Percentiles rank a stretch among this genome's conserved stretches.
These are phyloP conservation scores for Xylaria sp. DNA, from an alignment of 2,329 filamentous ascomycete species.

Conservation along the genomic window DNA sequence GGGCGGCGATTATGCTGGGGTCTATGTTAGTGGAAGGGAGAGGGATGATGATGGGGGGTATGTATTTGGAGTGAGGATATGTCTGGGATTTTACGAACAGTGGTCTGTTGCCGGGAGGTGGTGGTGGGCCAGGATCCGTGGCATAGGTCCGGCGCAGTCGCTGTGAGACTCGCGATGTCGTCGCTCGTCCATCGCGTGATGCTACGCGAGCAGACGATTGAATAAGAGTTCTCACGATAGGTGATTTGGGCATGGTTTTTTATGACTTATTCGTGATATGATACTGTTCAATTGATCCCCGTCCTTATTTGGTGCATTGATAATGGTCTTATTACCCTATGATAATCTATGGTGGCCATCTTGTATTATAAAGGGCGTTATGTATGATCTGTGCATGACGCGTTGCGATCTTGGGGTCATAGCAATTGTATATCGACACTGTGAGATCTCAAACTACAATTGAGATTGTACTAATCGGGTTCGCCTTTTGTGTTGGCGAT, in stretches of 20 bases:
- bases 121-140: constrained; percentile 11
- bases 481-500: background rate
- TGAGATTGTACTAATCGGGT: constrained; percentile 1
- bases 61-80: background rate
- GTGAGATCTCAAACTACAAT: constrained; percentile 7
- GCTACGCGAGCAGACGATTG: constrained; percentile 8
- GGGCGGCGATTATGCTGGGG: constrained; percentile 34
- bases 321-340: background rate
- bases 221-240: constrained; percentile 18
- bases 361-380: background rate
- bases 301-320: background rate
- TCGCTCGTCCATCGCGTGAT: constrained; percentile 4
- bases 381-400: constrained; percentile 33
- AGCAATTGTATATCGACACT: background rate
- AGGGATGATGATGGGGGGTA: background rate
- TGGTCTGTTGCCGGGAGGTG: constrained; percentile 27
- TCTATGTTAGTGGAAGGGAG: background rate
- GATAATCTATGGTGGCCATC: background rate
- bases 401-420: background rate
- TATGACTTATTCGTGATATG: background rate
- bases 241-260: constrained; percentile 13
- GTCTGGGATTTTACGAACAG: constrained; percentile 20
- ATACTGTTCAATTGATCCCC: background rate
- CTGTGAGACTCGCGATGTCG: background rate
- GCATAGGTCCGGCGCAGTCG: constrained; percentile 26